Evolutionary conservation across 768 basidiomycete genomes (phyloP).

Genomic region (Collybia nuda): DNA sequence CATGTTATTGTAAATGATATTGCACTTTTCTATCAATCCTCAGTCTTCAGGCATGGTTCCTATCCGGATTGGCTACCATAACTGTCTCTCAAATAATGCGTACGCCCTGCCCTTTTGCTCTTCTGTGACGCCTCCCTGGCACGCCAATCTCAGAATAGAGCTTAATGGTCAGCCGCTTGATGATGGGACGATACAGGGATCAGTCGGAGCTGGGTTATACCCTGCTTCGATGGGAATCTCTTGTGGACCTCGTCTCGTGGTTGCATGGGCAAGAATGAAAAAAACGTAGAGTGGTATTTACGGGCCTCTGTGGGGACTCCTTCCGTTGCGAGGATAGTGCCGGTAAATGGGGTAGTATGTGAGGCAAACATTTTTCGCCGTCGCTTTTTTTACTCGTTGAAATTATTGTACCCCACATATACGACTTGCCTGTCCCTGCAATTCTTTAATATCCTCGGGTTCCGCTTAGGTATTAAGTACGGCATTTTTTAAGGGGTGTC

Average conservation of each 20-base stretch:
- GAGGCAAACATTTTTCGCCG: constrained; percentile 57
- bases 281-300: constrained; percentile 54
- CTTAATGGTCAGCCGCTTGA: constrained; percentile 7
- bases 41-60: too few species aligned
- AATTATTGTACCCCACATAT: too few species aligned
- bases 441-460: too few species aligned
- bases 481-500: too few species aligned
- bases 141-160: constrained; percentile 16
- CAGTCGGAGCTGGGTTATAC: constrained; percentile 15
- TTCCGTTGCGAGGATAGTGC: constrained; percentile 76
- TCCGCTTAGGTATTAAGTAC: too few species aligned
- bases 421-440: too few species aligned
- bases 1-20: too few species aligned
- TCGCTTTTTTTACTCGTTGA: background rate
- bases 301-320: constrained; percentile 81
- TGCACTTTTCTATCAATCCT: too few species aligned
- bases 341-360: constrained; percentile 79
- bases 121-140: constrained; percentile 16
- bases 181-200: constrained; percentile 16
- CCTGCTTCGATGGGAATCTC: constrained; percentile 13
- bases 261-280: constrained; percentile 26
- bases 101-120: background rate
- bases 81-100: background rate
- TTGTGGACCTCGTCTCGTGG: constrained; percentile 7
- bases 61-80: too few species aligned